Evolutionary conservation across 2,329 filamentous ascomycete species (phyloP).

Genomic region (Calonectria naviculata): DNA sequence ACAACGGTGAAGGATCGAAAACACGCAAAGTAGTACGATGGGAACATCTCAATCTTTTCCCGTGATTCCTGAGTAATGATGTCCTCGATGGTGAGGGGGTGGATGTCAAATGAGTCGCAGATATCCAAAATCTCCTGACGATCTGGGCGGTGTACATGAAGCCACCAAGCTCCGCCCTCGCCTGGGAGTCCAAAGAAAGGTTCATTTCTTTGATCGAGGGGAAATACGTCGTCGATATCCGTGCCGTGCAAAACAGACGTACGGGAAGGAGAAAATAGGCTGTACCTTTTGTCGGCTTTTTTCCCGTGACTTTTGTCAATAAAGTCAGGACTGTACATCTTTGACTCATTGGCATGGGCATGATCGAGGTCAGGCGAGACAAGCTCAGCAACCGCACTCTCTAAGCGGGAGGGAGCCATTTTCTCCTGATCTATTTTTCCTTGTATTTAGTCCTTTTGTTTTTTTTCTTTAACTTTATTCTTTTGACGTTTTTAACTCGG

Average conservation of each 20-base stretch:
- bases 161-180: slow-evolving; percentile 89
- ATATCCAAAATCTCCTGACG: slow-evolving; percentile 91
- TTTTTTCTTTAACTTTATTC: too few relatives aligned
- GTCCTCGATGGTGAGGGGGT: slow-evolving; percentile 95
- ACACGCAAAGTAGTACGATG: slow-evolving; percentile 97
- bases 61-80: slow-evolving; percentile 95
- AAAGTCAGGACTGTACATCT: background rate
- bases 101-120: slow-evolving; percentile 94
- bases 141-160: slow-evolving; percentile 91
- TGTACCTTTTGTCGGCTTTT: slow-evolving; percentile 78
- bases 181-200: slow-evolving; percentile 81
- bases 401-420: background rate
- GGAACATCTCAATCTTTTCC: slow-evolving; percentile 98
- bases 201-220: slow-evolving; percentile 89
- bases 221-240: slow-evolving; percentile 86
- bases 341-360: too few relatives aligned
- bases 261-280: slow-evolving; percentile 95
- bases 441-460: background rate
- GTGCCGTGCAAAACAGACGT: slow-evolving; percentile 95
- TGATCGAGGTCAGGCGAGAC: background rate
- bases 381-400: background rate
- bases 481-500: background rate
- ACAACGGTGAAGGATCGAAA: slow-evolving; percentile 92
- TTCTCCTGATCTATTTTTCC: background rate
- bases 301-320: background rate